A percentile compares a stretch with the other conserved stretches of the same genome.
These are phyloP conservation scores for Claviceps citrina DNA, from an alignment of 2,329 filamentous ascomycete species.

Conservation along the genomic window DNA sequence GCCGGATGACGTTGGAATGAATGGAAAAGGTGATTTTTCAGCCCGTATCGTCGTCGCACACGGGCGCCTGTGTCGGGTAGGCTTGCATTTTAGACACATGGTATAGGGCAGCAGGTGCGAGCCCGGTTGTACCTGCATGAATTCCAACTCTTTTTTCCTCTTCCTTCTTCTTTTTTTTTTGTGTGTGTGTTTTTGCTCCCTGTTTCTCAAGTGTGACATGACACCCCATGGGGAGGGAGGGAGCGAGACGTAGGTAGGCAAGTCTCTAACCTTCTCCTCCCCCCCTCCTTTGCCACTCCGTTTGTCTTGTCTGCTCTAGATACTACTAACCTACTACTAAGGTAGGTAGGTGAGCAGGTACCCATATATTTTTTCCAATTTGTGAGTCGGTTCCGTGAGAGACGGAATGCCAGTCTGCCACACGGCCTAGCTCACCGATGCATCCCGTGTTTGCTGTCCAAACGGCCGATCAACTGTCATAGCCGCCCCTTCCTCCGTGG, in stretches of 20 bases:
- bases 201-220: not conserved
- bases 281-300: not conserved
- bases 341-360: too few relatives aligned
- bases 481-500: not conserved
- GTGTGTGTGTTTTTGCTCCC: not conserved
- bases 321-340: too few relatives aligned
- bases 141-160: not conserved
- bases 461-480: not conserved
- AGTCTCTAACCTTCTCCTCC: too few relatives aligned
- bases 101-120: not conserved
- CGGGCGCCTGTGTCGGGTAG: slow-evolving; percentile 2
- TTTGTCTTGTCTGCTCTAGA: too few relatives aligned
- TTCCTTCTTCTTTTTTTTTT: not conserved
- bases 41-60: not conserved
- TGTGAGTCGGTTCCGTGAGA: too few relatives aligned
- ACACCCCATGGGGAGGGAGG: not conserved
- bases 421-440: not conserved
- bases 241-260: too few relatives aligned
- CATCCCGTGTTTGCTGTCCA: not conserved
- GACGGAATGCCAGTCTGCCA: too few relatives aligned
- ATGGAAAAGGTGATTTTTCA: not conserved
- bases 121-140: slow-evolving; percentile 3
- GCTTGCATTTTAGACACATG: not conserved
- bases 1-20: not conserved
- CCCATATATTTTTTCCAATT: too few relatives aligned